A percentile compares a stretch with the other conserved stretches of the same genome.
These are phyloP conservation scores for Kodamaea sp. DNA, from an alignment of 1,139 yeast species.

Conservation along the genomic window DNA sequence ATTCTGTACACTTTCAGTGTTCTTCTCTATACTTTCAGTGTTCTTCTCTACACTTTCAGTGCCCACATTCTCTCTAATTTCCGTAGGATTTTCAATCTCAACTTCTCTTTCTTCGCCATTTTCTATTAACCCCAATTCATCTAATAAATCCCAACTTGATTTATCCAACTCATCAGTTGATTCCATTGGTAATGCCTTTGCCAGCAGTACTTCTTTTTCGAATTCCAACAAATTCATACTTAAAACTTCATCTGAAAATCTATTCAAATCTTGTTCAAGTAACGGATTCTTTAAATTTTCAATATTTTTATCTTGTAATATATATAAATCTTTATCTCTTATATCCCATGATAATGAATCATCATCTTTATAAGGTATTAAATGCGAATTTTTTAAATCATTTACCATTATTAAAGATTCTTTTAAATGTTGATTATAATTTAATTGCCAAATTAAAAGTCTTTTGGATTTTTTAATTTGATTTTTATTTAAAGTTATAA, in stretches of 20 bases:
- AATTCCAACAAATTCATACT: conserved; percentile 13
- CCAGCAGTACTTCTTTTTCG: conserved; percentile 16
- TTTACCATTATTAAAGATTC: conserved; percentile 20
- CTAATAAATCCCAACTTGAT: conserved; percentile 22
- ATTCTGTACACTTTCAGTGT: too few relatives aligned
- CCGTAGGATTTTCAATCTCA: too few relatives aligned
- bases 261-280: conserved; percentile 18
- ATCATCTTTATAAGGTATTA: conserved; percentile 31
- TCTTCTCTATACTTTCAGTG: background rate
- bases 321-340: conserved; percentile 13
- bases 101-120: background rate
- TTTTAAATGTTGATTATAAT: conserved; percentile 30
- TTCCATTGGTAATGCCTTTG: conserved; percentile 15
- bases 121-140: conserved; percentile 19
- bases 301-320: background rate
- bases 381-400: conserved; percentile 5
- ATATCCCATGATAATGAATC: conserved; percentile 35
- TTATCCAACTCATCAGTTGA: conserved; percentile 12
- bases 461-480: conserved; percentile 36
- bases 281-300: conserved; percentile 11
- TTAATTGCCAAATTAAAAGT: conserved; percentile 37
- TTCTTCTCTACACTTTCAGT: background rate
- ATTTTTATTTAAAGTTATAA: conserved; percentile 26
- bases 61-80: too few relatives aligned
- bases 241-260: conserved; percentile 20